Evolutionary conservation across 495 filamentous ascomycete species (phyloP).

Genomic region (Pyrenula massariospora): DNA sequence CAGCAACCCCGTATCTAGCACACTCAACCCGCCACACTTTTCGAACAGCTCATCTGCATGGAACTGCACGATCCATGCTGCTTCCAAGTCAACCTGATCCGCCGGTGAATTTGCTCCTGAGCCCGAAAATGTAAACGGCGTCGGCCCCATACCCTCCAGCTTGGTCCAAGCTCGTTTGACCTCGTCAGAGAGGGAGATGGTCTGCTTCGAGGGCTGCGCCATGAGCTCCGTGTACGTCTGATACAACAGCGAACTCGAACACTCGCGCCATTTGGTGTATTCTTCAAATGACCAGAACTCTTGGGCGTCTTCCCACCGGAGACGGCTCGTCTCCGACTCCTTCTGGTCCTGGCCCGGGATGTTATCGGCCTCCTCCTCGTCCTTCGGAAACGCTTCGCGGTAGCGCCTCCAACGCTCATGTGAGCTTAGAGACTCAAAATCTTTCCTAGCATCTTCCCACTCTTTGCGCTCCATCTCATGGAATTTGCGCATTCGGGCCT

Average conservation of each 20-base stretch:
- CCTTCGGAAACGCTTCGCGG: neutral
- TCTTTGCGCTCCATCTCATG: conserved; percentile 22
- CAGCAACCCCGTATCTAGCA: conserved; percentile 42
- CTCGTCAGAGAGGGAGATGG: neutral
- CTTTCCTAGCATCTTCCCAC: conserved; percentile 22
- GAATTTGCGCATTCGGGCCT: conserved; percentile 18
- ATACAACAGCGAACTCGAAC: conserved; percentile 9
- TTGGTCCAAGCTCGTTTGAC: conserved; percentile 1
- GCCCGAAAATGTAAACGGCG: neutral
- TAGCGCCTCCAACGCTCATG: neutral
- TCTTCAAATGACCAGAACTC: conserved; percentile 38
- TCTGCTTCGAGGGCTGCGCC: conserved; percentile 9
- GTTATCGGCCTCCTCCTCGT: neutral
- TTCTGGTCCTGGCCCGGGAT: conserved; percentile 4
- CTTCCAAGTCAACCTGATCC: neutral
- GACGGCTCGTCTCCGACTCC: neutral
- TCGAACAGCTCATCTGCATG: conserved; percentile 28
- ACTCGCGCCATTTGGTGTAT: conserved; percentile 29
- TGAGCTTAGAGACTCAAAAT: conserved; percentile 12
- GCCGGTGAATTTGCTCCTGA: conserved; percentile 6
- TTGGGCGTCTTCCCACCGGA: conserved; percentile 5
- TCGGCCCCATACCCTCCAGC: neutral
- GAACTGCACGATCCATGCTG: conserved; percentile 1
- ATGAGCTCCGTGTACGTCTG: conserved; percentile 15
- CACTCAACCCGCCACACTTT: conserved; percentile 34